Evolutionary conservation across 2,329 filamentous ascomycete genomes (phyloP).

Genomic region (Neoscytalidium dimidiatum): DNA sequence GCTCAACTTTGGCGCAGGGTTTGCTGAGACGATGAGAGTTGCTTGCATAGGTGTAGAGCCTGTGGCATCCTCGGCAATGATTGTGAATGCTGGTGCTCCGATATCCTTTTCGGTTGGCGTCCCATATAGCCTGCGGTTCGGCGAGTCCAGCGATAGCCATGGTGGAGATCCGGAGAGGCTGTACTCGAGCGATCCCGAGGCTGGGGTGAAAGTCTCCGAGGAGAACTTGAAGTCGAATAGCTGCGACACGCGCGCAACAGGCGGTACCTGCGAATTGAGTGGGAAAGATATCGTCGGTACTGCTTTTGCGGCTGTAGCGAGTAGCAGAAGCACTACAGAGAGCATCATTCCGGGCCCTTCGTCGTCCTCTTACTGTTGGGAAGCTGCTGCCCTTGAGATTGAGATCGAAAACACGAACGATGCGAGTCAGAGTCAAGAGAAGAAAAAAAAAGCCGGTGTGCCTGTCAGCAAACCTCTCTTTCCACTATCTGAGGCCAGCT

Average conservation of each 20-base stretch:
- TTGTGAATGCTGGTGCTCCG: slow-evolving; percentile 62
- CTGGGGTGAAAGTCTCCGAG: slow-evolving; percentile 70
- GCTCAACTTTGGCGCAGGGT: slow-evolving; percentile 55
- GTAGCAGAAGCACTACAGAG: slow-evolving; percentile 24
- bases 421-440: slow-evolving; percentile 20
- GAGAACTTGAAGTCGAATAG: slow-evolving; percentile 74
- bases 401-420: slow-evolving; percentile 23
- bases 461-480: slow-evolving; percentile 19
- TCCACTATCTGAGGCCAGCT: slow-evolving; percentile 31
- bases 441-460: neutral
- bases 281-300: slow-evolving; percentile 61
- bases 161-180: slow-evolving; percentile 64
- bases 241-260: slow-evolving; percentile 69
- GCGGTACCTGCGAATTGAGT: slow-evolving; percentile 81
- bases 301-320: slow-evolving; percentile 27
- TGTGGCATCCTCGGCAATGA: slow-evolving; percentile 69
- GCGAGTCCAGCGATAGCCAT: slow-evolving; percentile 74
- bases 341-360: slow-evolving; percentile 22
- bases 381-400: neutral
- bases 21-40: slow-evolving; percentile 69
- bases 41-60: slow-evolving; percentile 65
- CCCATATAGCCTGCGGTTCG: slow-evolving; percentile 67
- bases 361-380: neutral
- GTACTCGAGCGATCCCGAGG: slow-evolving; percentile 61
- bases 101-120: slow-evolving; percentile 62